Evolutionary conservation across 495 filamentous ascomycete genomes (phyloP).

Genomic region (Apiosordaria backusii): DNA sequence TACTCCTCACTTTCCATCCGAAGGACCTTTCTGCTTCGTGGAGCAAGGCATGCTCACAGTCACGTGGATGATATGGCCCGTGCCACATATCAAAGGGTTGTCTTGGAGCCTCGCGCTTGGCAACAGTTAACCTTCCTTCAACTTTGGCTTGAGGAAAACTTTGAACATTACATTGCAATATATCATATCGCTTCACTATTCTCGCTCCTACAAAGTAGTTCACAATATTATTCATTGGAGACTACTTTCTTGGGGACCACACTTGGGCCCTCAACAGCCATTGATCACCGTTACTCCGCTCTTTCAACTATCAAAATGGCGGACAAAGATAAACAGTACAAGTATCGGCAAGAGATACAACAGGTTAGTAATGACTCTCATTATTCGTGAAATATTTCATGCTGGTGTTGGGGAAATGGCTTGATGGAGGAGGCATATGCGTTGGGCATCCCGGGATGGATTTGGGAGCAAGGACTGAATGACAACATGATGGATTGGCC

Average conservation of each 20-base stretch:
- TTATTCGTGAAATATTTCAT: neutral
- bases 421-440: neutral
- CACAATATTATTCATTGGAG: neutral
- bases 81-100: neutral
- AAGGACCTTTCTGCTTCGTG: neutral
- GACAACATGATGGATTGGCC: neutral
- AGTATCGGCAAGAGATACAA: slow-evolving; percentile 94
- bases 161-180: neutral
- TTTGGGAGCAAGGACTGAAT: neutral
- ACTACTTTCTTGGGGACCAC: neutral
- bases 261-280: neutral
- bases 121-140: neutral
- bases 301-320: slow-evolving; percentile 43
- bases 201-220: neutral
- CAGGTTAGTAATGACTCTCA: slow-evolving; percentile 56
- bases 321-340: slow-evolving; percentile 62
- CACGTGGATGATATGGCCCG: neutral
- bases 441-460: neutral
- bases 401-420: neutral
- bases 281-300: neutral
- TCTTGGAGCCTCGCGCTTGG: neutral
- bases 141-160: no score
- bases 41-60: neutral
- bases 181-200: neutral
- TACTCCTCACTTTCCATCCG: neutral